phyloP scores from a whole-genome alignment of 2,329 filamentous ascomycete species.

The Xylariaceae sp. region DNA sequence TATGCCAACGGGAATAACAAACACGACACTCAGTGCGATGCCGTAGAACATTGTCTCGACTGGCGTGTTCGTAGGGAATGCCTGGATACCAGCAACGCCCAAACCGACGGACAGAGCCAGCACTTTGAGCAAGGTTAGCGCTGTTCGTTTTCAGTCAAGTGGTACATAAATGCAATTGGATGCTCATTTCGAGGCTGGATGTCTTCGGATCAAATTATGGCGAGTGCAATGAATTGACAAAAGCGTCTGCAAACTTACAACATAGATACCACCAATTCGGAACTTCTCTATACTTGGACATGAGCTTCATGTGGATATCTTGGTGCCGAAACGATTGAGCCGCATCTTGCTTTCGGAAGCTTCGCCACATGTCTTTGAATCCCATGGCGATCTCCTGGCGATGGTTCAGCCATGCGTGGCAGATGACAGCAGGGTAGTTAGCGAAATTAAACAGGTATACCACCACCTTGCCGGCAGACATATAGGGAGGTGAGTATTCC shows the following conservation, averaged over 20 bases:
- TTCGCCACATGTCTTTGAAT: not conserved
- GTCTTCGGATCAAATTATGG: no score
- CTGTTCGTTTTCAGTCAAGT: no score
- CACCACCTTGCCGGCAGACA: conserved; percentile 43
- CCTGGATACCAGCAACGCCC: conserved; percentile 46
- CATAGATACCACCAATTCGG: conserved; percentile 60
- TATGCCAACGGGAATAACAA: conserved; percentile 52
- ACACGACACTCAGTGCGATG: conserved; percentile 47
- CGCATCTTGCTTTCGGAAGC: not conserved
- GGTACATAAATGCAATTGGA: no score
- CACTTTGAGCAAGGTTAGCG: no score
- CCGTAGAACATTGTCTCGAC: conserved; percentile 52
- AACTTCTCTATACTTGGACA: conserved; percentile 36
- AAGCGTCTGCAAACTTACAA: no score
- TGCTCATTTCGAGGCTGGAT: no score
- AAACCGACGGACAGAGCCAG: conserved; percentile 42
- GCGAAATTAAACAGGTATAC: conserved; percentile 44
- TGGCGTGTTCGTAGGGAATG: conserved; percentile 50
- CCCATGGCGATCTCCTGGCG: conserved; percentile 43
- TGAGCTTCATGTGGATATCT: conserved; percentile 16
- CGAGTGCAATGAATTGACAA: no score
- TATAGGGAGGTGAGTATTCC: conserved; percentile 50
- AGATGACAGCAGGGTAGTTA: not conserved
- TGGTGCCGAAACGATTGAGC: not conserved
- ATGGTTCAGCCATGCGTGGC: conserved; percentile 42